A percentile compares a stretch with the other conserved stretches of the same genome.
Evolutionary conservation across 345 rosid genomes (phyloP).

Genomic region (Populus davidiana): DNA sequence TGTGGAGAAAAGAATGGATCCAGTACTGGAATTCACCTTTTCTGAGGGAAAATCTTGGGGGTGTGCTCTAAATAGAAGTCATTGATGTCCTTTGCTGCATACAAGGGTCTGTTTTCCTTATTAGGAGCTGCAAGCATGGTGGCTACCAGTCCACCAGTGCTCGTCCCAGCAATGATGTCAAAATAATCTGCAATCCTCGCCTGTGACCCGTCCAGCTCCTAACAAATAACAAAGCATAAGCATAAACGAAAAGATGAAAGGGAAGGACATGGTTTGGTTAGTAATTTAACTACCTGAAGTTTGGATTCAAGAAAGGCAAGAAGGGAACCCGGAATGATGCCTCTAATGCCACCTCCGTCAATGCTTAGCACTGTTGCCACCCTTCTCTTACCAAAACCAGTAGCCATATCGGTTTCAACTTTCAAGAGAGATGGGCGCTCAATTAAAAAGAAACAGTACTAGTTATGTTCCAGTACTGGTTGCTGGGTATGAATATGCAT

Average conservation of each 20-base stretch:
- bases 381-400: not conserved
- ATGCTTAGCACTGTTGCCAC: conserved; percentile 24
- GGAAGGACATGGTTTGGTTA: not conserved
- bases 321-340: conserved; percentile 26
- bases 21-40: conserved; percentile 6
- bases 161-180: conserved; percentile 16
- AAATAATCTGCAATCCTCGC: conserved; percentile 20
- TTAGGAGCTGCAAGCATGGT: conserved; percentile 15
- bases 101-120: conserved; percentile 13
- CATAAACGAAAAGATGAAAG: not conserved
- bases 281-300: conserved; percentile 1
- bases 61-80: conserved; percentile 13
- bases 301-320: conserved; percentile 21
- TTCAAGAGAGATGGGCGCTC: too few species aligned
- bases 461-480: too few species aligned
- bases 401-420: conserved; percentile 16
- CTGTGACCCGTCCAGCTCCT: conserved; percentile 12
- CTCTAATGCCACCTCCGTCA: conserved; percentile 32
- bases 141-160: conserved; percentile 11
- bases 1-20: too few species aligned
- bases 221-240: not conserved
- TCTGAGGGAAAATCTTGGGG: conserved; percentile 24
- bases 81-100: conserved; percentile 23
- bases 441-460: too few species aligned
- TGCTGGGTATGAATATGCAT: too few species aligned